A percentile compares a stretch with the other conserved stretches of the same genome.
Evolutionary conservation across 768 basidiomycete species (phyloP).

Genomic region (Naganishia vaughanmartiniae): DNA sequence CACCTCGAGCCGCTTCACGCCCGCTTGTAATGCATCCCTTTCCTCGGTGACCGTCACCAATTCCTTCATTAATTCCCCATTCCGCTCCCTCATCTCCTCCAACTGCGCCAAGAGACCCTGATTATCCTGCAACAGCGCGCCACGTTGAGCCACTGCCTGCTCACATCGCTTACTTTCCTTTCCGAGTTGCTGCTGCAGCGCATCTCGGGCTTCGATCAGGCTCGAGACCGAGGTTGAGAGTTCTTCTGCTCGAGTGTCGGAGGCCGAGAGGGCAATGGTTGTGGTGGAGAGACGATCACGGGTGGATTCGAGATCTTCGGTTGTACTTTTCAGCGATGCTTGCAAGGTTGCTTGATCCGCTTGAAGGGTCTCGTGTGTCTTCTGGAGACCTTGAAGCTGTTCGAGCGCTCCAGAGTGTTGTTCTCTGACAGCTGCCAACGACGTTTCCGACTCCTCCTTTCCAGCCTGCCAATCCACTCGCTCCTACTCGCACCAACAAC

Average conservation of each 20-base stretch:
- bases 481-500: neutral
- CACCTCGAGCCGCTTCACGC: slow-evolving; percentile 31
- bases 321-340: neutral
- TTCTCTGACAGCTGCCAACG: neutral
- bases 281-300: neutral
- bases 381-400: neutral
- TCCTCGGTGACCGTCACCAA: slow-evolving; percentile 40
- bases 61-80: slow-evolving; percentile 47
- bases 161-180: slow-evolving; percentile 41
- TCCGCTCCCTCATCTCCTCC: slow-evolving; percentile 48
- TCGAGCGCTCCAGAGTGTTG: neutral
- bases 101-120: slow-evolving; percentile 45
- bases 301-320: neutral
- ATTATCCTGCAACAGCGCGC: slow-evolving; percentile 46
- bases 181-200: slow-evolving; percentile 29
- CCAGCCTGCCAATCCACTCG: neutral
- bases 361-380: slow-evolving; percentile 29
- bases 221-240: neutral
- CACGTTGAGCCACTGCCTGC: slow-evolving; percentile 39
- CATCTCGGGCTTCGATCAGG: neutral
- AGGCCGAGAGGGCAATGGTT: neutral
- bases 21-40: slow-evolving; percentile 32
- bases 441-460: neutral
- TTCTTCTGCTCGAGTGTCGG: neutral
- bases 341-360: slow-evolving; percentile 3